Percentiles rank a stretch among this genome's conserved stretches.
These are phyloP conservation scores for Thuja plicata DNA, from an alignment of 83 land plant genomes.

Conservation along the genomic window DNA sequence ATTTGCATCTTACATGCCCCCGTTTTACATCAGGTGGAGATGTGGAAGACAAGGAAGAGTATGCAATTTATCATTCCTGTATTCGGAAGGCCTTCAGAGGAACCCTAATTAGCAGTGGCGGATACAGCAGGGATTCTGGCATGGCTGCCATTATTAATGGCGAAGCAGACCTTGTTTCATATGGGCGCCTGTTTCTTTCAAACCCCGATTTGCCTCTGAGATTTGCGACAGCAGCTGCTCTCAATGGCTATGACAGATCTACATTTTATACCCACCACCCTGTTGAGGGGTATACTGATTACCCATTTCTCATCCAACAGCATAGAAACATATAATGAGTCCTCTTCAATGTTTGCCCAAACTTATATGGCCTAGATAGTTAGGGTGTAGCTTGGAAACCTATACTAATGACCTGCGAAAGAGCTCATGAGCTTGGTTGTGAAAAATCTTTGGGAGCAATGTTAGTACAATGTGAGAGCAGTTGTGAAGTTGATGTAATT, in stretches of 20 bases:
- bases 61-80: not conserved
- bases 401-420: too few relatives aligned
- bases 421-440: too few relatives aligned
- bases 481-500: too few relatives aligned
- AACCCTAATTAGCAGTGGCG: constrained; percentile 59
- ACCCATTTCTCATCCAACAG: constrained; percentile 30
- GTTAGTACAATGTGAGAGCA: too few relatives aligned
- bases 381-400: too few relatives aligned
- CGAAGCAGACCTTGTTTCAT: constrained; percentile 66
- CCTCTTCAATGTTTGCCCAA: too few relatives aligned
- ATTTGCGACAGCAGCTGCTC: constrained; percentile 34
- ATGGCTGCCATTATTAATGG: constrained; percentile 51
- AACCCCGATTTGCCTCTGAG: constrained; percentile 66
- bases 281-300: constrained; percentile 73
- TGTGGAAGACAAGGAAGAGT: constrained; percentile 38
- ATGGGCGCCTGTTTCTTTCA: constrained; percentile 62
- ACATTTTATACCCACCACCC: constrained; percentile 76
- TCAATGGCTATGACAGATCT: constrained; percentile 52
- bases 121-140: constrained; percentile 59
- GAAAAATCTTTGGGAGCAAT: too few relatives aligned
- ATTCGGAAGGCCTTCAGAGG: constrained; percentile 44
- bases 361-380: too few relatives aligned
- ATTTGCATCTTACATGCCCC: constrained; percentile 79
- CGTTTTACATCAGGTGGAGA: constrained; percentile 28
- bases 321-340: too few relatives aligned